Percentiles rank a stretch among this genome's conserved stretches.
These are phyloP conservation scores for Backusella circina DNA, from an alignment of 192 early-diverging fungal genomes.

Conservation along the genomic window DNA sequence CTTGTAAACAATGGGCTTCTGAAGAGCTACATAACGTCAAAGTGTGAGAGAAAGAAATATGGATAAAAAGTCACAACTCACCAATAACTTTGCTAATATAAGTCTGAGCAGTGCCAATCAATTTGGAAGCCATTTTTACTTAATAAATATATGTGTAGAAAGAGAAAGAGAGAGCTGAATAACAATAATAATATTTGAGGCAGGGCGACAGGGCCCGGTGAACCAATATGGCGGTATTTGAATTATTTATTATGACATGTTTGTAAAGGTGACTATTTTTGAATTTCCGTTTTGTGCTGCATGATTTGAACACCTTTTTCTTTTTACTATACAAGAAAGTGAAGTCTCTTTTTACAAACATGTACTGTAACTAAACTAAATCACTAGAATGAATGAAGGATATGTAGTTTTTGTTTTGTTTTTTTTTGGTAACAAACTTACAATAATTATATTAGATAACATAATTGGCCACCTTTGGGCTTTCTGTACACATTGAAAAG, in stretches of 20 bases:
- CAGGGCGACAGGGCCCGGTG: conserved; percentile 12
- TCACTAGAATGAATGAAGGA: no score
- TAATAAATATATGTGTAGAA: not conserved
- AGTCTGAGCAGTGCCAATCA: conserved; percentile 16
- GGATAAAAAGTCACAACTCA: not conserved
- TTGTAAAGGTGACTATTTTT: not conserved
- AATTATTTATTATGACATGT: not conserved
- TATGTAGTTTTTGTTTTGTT: no score
- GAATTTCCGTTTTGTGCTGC: no score
- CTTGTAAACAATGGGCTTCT: conserved; percentile 46
- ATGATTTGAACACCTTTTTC: no score
- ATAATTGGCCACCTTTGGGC: no score
- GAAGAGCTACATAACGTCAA: conserved; percentile 14
- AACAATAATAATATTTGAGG: not conserved
- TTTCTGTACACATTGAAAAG: no score
- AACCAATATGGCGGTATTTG: not conserved
- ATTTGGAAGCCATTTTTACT: conserved; percentile 20
- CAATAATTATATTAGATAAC: no score
- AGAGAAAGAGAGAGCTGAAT: not conserved
- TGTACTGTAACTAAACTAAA: no score
- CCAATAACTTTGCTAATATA: conserved; percentile 24
- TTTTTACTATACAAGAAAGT: no score
- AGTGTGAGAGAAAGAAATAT: not conserved
- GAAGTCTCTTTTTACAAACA: no score
- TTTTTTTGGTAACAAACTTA: no score